Conservation (phyloP, 2,329 filamentous ascomycete species). For the Harringtonia lauricola region DNA sequence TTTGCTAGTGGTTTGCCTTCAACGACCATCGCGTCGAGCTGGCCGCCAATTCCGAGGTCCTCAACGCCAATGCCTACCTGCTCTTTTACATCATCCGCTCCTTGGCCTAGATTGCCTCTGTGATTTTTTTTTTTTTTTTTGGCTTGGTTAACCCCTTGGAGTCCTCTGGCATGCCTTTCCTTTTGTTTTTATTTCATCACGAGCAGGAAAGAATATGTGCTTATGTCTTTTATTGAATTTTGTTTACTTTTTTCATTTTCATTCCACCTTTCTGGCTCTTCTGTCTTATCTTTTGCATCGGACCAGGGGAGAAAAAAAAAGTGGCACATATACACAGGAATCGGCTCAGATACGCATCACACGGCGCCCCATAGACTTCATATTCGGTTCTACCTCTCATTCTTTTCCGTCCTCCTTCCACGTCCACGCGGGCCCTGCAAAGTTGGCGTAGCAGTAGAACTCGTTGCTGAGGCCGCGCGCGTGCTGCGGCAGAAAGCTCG, state of each 20-base stretch:
- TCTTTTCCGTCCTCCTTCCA: constrained; percentile 17
- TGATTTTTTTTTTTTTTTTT: neutral
- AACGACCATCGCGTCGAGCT: constrained; percentile 89
- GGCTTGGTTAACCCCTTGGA: neutral
- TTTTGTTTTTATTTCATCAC: neutral
- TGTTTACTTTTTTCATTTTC: neutral
- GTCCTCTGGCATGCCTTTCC: neutral
- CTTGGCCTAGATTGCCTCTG: constrained; percentile 26
- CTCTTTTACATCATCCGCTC: constrained; percentile 74
- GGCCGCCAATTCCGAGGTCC: constrained; percentile 73
- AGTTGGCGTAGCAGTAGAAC: constrained; percentile 72
- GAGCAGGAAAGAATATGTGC: neutral
- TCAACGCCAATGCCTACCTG: constrained; percentile 78
- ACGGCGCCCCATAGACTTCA: too few relatives aligned
- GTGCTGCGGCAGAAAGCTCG: constrained; percentile 58
- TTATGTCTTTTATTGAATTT: neutral
- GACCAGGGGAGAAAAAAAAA: too few relatives aligned
- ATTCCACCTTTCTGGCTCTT: neutral
- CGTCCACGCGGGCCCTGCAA: constrained; percentile 48
- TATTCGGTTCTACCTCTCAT: too few relatives aligned
- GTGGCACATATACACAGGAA: neutral
- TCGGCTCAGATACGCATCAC: too few relatives aligned
- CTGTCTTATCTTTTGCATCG: too few relatives aligned
- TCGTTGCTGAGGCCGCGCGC: constrained; percentile 68
- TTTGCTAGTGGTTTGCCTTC: constrained; percentile 75